Conservation (phyloP, 352 stramenopile genomes). For the Globisporangium spiculum region DNA sequence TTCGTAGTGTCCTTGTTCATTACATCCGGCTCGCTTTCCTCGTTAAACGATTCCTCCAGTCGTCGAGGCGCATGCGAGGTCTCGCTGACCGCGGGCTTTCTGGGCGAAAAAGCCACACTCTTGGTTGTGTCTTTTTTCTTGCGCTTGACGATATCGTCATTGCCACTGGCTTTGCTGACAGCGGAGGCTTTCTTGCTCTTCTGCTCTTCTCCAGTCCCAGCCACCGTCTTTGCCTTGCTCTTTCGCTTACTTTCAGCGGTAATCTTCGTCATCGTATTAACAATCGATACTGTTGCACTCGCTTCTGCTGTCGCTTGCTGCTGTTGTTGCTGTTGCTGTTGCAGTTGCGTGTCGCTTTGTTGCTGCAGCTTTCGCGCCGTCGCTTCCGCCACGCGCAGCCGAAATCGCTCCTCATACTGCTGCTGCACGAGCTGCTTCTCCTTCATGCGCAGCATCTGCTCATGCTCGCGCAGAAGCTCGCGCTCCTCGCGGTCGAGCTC, state of each 20-base stretch:
- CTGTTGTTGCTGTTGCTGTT: neutral
- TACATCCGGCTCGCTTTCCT: constrained; percentile 9
- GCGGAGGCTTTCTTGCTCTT: neutral
- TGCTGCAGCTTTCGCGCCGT: constrained; percentile 20
- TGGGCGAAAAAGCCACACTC: constrained; percentile 18
- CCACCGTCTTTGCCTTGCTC: neutral
- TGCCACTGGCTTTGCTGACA: neutral
- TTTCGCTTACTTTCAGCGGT: constrained; percentile 4
- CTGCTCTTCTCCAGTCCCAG: neutral
- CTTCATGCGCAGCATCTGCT: constrained; percentile 25
- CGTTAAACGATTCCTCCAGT: constrained; percentile 17
- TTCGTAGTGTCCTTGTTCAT: constrained; percentile 7
- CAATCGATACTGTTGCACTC: neutral
- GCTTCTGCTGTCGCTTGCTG: neutral
- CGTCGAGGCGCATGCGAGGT: neutral
- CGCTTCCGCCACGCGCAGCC: constrained; percentile 10
- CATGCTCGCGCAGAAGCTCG: constrained; percentile 36
- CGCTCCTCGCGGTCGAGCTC: constrained; percentile 53
- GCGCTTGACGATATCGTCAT: constrained; percentile 11
- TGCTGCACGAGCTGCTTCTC: constrained; percentile 22
- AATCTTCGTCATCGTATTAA: neutral
- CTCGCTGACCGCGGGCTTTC: neutral
- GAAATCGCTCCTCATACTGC: constrained; percentile 17
- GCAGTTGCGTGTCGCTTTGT: constrained; percentile 16
- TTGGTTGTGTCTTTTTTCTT: constrained; percentile 13